Evolutionary conservation across 2,329 filamentous ascomycete species (phyloP), one percentile per base, ranked within the genome.

Genomic region (Blastomyces gilchristii): DNA sequence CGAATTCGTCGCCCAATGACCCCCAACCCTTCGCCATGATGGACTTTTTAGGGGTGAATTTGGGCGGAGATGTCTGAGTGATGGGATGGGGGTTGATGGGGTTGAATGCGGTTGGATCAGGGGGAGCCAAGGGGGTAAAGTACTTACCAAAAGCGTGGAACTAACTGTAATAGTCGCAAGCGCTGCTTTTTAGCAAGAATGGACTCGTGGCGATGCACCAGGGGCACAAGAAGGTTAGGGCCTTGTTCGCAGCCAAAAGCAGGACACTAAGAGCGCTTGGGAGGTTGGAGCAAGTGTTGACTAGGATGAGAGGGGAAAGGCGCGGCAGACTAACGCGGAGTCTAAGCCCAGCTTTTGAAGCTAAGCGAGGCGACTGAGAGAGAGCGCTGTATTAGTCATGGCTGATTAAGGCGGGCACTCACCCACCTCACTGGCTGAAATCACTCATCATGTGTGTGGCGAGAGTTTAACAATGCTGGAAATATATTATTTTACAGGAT

Each of bases 101-200:
- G 31, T 22, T 22, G n/a, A 22, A 22, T 22, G n/a, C n/a, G 50
- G 28, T 53, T 53, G 25, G 50, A 34, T 34, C 25, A 53, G 12
- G 16, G 31, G 31, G 31, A 34, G 52, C 2, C 4, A 18, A 9
- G 25, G 31, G 16, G 4, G 28, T 16, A 3, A 54, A 16, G 18
- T 37, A 37, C 41, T 43, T 43, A 43, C 41, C 4, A 18, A 28
- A 54, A 34, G 52, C 52, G 52, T 54, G 52, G 52, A 54, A 54
- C 52, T 37, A 54, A 54, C 52, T n/a, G 52, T 37, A 54, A 54
- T n/a, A 54, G 52, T 54, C 52, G 25, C 52, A 54, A 37, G 52
- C 52, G 52, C 37, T 37, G 7, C 25, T 50, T 34, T 37, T 31
- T 37, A 28, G 14, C 7, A 2, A 11, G n/a, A 28, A 11, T 9